Evolutionary conservation across 352 stramenopile genomes (phyloP), one percentile per base, ranked within the genome.

Genomic region (Pythium sp.): DNA sequence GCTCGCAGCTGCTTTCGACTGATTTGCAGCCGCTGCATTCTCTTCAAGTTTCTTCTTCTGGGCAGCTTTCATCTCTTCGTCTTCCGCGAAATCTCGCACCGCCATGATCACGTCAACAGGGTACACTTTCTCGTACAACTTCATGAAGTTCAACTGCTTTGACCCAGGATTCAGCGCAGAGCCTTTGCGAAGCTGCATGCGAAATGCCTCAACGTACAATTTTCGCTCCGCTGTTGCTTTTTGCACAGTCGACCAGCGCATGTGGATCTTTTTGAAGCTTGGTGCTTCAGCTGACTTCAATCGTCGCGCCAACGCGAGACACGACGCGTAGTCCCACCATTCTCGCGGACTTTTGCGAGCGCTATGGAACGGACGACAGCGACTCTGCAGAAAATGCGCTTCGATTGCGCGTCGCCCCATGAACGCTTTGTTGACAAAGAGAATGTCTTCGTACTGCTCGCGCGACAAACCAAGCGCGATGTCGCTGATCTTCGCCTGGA

Each of bases 361-460:
- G 30, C 62, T 61, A 26, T 90, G 81, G 38, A 92, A 79, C 51
- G 87, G 87, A 4, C 84, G 69, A 57, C 84, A 76, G 41, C 82
- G 80, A 5, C 76, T 79, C 51, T 80, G 58, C n/a, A 83, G 69
- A n/a, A 93, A 90, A 59, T 91, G 84, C 9, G 78, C 69, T 61
- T 93, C 87, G 5, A 95, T 81, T 1, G 80, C 84, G 3, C 75
- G 71, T 12, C 87, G 78, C 0, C 82, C 76, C 4, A 79, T 53
- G 61, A 95, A 93, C 28, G 84, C 87, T 28, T 81, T 75, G 62
- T 90, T 72, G 34, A 95, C 62, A 54, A 93, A 93, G 36, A 91
- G 49, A 69, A 91, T 81, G 43, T 95, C 87, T 69, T 93, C 85
- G 64, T 93, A 95, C 70, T 95, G 87, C 64, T 92, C 82, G 1